Evolutionary conservation across 352 stramenopile genomes (phyloP).

Genomic region (Globisporangium iwayamae): DNA sequence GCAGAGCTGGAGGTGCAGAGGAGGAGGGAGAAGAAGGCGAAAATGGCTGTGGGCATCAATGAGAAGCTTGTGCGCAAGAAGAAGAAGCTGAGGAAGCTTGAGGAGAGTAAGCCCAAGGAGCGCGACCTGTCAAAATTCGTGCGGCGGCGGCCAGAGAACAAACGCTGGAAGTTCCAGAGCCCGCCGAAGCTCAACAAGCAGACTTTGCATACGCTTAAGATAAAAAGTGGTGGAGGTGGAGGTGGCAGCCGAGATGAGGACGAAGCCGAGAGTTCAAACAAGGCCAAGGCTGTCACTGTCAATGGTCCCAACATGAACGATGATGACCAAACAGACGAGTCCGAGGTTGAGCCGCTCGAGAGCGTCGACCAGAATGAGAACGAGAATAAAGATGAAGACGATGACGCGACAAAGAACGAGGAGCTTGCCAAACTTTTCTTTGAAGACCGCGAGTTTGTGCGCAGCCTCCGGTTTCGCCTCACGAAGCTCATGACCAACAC

Average conservation of each 20-base stretch:
- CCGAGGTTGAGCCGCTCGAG: slow-evolving; percentile 5
- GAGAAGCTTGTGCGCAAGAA: slow-evolving; percentile 10
- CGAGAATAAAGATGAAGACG: background rate
- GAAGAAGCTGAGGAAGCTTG: slow-evolving; percentile 12
- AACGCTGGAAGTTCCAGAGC: slow-evolving; percentile 60
- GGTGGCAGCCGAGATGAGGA: background rate
- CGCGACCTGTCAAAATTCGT: slow-evolving; percentile 41
- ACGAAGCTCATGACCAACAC: slow-evolving; percentile 86
- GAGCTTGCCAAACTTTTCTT: slow-evolving; percentile 67
- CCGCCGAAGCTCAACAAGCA: slow-evolving; percentile 52
- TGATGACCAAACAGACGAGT: background rate
- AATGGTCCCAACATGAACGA: background rate
- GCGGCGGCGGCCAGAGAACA: slow-evolving; percentile 57
- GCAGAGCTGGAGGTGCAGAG: background rate
- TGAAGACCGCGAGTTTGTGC: slow-evolving; percentile 59
- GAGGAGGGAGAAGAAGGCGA: slow-evolving; percentile 4
- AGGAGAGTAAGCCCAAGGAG: slow-evolving; percentile 9
- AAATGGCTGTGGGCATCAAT: slow-evolving; percentile 1
- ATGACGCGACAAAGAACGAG: slow-evolving; percentile 33
- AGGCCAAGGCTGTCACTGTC: background rate
- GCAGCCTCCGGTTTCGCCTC: slow-evolving; percentile 60
- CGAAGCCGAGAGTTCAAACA: background rate
- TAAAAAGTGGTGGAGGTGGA: background rate
- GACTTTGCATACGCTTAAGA: slow-evolving; percentile 27
- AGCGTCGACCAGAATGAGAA: background rate